Percentiles rank a stretch among this genome's conserved stretches.
These are phyloP conservation scores for Paraphoma sp. DNA, from an alignment of 2,329 filamentous ascomycete genomes.

Conservation along the genomic window DNA sequence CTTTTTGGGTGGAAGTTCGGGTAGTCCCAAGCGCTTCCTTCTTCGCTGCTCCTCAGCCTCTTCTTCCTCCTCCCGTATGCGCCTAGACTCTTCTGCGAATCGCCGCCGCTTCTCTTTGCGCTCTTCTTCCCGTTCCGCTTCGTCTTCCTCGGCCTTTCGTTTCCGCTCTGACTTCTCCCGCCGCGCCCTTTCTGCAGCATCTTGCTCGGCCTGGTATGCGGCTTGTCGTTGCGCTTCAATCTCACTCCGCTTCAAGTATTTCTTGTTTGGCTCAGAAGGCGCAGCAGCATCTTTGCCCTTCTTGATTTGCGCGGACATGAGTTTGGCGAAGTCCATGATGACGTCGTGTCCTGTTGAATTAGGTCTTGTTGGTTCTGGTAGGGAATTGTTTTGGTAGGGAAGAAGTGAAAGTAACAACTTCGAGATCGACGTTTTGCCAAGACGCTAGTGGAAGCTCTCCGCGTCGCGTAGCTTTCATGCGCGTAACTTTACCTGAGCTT, in stretches of 20 bases:
- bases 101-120: slow-evolving; percentile 83
- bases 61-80: slow-evolving; percentile 73
- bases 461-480: slow-evolving; percentile 15
- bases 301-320: slow-evolving; percentile 92
- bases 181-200: slow-evolving; percentile 73
- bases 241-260: slow-evolving; percentile 86
- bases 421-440: slow-evolving; percentile 15
- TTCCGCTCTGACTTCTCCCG: slow-evolving; percentile 75
- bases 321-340: slow-evolving; percentile 89
- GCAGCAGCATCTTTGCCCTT: slow-evolving; percentile 69
- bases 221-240: slow-evolving; percentile 81
- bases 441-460: slow-evolving; percentile 26
- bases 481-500: background rate
- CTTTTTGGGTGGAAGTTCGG: slow-evolving; percentile 68
- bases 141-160: slow-evolving; percentile 88
- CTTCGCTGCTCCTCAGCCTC: slow-evolving; percentile 74
- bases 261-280: slow-evolving; percentile 52
- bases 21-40: slow-evolving; percentile 79
- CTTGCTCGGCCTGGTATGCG: slow-evolving; percentile 83
- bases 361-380: background rate
- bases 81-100: slow-evolving; percentile 80
- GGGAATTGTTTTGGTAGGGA: background rate
- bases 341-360: background rate
- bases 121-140: slow-evolving; percentile 69
- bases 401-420: slow-evolving; percentile 4